These are phyloP conservation scores for Amaranthus cruentus DNA, from an alignment of 148 eudicot species.

Conservation along the genomic window DNA sequence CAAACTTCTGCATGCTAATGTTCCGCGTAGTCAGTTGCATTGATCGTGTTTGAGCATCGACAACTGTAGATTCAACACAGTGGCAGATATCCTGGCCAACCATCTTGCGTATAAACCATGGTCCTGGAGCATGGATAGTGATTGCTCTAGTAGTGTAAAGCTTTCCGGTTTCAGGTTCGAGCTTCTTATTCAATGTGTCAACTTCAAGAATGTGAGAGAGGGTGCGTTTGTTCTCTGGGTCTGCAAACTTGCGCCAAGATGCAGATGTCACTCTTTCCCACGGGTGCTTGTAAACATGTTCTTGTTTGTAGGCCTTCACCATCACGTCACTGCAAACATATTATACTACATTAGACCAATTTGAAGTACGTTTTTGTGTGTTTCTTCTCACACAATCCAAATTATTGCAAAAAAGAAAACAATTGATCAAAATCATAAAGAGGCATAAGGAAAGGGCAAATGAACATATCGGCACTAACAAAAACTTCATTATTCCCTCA, in stretches of 20 bases:
- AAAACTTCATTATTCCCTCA: neutral
- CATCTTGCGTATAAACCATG: slow-evolving; percentile 77
- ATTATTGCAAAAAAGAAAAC: neutral
- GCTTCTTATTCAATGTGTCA: slow-evolving; percentile 70
- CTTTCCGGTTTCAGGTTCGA: slow-evolving; percentile 66
- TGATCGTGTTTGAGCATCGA: slow-evolving; percentile 63
- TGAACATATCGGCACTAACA: too few species aligned
- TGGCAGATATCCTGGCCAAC: slow-evolving; percentile 94
- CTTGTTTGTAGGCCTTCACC: slow-evolving; percentile 88
- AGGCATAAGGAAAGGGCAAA: too few species aligned
- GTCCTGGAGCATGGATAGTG: slow-evolving; percentile 84
- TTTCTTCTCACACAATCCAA: neutral
- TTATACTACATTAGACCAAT: neutral
- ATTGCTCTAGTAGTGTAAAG: slow-evolving; percentile 83
- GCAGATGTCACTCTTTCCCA: slow-evolving; percentile 96
- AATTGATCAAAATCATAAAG: neutral
- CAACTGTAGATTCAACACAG: slow-evolving; percentile 89
- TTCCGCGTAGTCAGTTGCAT: slow-evolving; percentile 81
- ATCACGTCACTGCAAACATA: slow-evolving; percentile 23
- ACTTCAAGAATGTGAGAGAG: slow-evolving; percentile 88
- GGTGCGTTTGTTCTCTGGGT: slow-evolving; percentile 75
- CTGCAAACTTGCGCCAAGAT: slow-evolving; percentile 97
- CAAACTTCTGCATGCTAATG: slow-evolving; percentile 69
- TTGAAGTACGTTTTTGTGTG: neutral
- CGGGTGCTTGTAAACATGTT: slow-evolving; percentile 85